Evolutionary conservation across 345 rosid genomes (phyloP), one percentile per base, ranked within the genome.

Genomic region (Syzygium grande): DNA sequence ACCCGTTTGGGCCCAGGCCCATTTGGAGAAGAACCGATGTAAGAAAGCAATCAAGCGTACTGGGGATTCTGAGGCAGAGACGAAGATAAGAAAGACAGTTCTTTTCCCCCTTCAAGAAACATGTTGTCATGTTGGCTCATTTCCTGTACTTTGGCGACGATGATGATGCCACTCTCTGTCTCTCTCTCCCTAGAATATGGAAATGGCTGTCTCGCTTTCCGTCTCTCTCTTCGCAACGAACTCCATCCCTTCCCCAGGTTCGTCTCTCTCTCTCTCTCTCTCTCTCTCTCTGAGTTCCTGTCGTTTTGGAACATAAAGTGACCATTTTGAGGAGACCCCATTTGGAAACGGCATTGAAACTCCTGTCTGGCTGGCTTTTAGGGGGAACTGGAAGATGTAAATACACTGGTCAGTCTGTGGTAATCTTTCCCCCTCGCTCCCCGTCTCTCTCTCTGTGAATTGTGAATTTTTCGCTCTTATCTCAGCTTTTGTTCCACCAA

Each of bases 401-500:
- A 92, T 94, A 93, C 93, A 86, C 91, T 0, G 96, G 94, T 59
- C 98, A 94, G 87, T 92, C 99, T 41, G 95, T 97, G 98, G 99
- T 96, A 93, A 88, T 54, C 55, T 43, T 4, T 19, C 8, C 84
- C 19, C 65, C 85, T 83, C 5, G 61, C 54, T 51, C n/a, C 11
- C 59, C 46, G 16, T 13, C 52, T 88, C 85, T 84, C 25, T 86
- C 84, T 21, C 16, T 49, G 49, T 52, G 43, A 9, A 51, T 51
- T 51, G 22, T 65, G 30, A 86, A 46, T 15, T 41, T 29, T 8
- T 41, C 21, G 30, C n/a, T 84, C 46, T 84, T 22, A 16, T 84
- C 49, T 84, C 63, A 27, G 63, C 58, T 53, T 51, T 56, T 52
- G 54, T 21, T 52, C 59, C 58, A 27, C 27, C 25, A 17, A 51